Conservation (phyloP, 2,329 filamentous ascomycete genomes). For the Colletotrichum sp. region DNA sequence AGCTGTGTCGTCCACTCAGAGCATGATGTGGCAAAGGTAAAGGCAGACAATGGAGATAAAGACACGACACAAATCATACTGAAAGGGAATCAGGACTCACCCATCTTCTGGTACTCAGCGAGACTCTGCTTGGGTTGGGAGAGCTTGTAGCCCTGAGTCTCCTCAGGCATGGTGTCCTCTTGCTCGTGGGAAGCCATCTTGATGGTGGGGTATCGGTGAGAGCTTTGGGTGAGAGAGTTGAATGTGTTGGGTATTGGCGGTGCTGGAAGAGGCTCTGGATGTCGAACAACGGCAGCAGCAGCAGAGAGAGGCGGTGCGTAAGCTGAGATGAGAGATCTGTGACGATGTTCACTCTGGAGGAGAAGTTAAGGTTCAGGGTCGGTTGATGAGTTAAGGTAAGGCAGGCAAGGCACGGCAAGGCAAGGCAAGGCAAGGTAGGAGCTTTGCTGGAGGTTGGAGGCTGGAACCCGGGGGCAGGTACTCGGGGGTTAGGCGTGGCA, state of each 20-base stretch:
- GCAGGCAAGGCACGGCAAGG: background rate
- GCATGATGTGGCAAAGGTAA: background rate
- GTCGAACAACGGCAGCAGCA: background rate
- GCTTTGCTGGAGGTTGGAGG: background rate
- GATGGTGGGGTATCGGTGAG: slow-evolving; percentile 48
- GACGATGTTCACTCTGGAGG: slow-evolving; percentile 17
- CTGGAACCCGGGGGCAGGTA: background rate
- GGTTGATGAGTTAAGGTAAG: background rate
- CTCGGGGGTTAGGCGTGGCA: background rate
- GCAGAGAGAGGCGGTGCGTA: background rate
- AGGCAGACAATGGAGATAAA: background rate
- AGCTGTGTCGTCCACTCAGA: background rate
- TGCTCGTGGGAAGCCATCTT: slow-evolving; percentile 60
- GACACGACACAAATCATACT: background rate
- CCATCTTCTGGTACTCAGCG: slow-evolving; percentile 92
- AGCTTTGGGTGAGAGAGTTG: background rate
- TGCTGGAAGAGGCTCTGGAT: background rate
- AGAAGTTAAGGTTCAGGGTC: slow-evolving; percentile 3
- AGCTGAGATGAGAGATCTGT: background rate
- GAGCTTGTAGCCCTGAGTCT: slow-evolving; percentile 96
- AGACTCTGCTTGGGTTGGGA: slow-evolving; percentile 96
- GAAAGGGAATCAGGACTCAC: slow-evolving; percentile 59
- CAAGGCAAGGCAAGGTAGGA: background rate
- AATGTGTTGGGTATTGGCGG: background rate
- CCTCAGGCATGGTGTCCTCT: slow-evolving; percentile 85